Conservation (phyloP, 257 asterid genomes). For the Solanum bulbocastanum region DNA sequence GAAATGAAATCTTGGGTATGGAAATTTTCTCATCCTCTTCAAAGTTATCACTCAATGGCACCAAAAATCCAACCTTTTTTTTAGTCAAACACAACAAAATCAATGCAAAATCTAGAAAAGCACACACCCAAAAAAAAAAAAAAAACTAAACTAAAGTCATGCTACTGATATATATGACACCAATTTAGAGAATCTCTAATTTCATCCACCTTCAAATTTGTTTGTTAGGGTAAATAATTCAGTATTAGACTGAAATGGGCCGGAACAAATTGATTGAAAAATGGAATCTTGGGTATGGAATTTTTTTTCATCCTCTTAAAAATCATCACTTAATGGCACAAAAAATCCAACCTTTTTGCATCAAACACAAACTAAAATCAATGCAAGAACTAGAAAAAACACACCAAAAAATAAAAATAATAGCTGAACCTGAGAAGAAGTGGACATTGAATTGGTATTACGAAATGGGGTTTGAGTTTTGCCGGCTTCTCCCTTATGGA, state of each 20-base stretch:
- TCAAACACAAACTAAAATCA: neutral
- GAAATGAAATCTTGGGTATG: slow-evolving; percentile 42
- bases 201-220: no score
- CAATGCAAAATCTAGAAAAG: neutral
- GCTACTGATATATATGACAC: no score
- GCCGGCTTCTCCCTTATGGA: neutral
- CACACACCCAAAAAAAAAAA: no score
- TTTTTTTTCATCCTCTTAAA: slow-evolving; percentile 37
- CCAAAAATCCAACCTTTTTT: slow-evolving; percentile 21
- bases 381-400: neutral
- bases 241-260: no score
- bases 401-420: neutral
- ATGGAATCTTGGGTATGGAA: slow-evolving; percentile 42
- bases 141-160: no score
- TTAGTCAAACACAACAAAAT: neutral
- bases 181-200: no score
- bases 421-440: neutral
- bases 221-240: no score
- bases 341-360: neutral
- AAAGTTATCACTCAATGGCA: slow-evolving; percentile 38
- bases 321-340: slow-evolving; percentile 39
- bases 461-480: neutral
- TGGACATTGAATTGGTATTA: neutral
- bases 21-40: slow-evolving; percentile 38
- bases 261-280: neutral